phyloP scores from a whole-genome alignment of 805 yeast genomes.

The Candida railenensis region DNA sequence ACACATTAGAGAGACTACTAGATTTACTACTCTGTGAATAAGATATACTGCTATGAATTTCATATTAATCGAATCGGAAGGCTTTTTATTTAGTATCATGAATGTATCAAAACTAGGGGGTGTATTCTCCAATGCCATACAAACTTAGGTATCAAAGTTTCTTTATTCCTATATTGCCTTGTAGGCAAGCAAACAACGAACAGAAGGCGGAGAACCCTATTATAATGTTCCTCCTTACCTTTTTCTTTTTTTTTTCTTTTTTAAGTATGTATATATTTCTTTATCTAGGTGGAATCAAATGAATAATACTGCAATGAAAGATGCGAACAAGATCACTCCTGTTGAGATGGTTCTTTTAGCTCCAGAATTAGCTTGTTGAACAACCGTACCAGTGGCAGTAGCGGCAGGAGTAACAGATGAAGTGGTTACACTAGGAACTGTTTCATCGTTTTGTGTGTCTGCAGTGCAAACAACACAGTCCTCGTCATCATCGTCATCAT shows the following conservation, averaged over 20 bases:
- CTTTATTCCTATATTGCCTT: too few species aligned
- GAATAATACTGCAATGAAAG: constrained; percentile 12
- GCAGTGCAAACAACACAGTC: neutral
- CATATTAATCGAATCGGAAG: too few species aligned
- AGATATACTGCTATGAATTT: too few species aligned
- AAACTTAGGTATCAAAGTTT: neutral
- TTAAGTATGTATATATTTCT: neutral
- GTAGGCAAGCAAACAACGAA: neutral
- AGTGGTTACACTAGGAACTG: neutral
- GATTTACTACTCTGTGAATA: too few species aligned
- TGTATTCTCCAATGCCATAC: neutral
- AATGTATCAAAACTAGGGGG: neutral
- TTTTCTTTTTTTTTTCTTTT: neutral
- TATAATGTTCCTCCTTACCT: neutral
- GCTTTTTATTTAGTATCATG: too few species aligned
- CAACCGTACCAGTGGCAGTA: constrained; percentile 9
- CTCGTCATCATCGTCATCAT: neutral
- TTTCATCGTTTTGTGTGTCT: too few species aligned
- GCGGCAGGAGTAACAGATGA: constrained; percentile 3
- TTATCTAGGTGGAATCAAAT: constrained; percentile 3
- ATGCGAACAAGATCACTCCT: constrained; percentile 8
- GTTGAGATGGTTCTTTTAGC: constrained; percentile 6
- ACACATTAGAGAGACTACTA: too few species aligned
- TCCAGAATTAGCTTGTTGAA: constrained; percentile 13
- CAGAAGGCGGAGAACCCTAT: neutral